Evolutionary conservation across 495 filamentous ascomycete genomes (phyloP).

Genomic region (Hypoxylon rickii): DNA sequence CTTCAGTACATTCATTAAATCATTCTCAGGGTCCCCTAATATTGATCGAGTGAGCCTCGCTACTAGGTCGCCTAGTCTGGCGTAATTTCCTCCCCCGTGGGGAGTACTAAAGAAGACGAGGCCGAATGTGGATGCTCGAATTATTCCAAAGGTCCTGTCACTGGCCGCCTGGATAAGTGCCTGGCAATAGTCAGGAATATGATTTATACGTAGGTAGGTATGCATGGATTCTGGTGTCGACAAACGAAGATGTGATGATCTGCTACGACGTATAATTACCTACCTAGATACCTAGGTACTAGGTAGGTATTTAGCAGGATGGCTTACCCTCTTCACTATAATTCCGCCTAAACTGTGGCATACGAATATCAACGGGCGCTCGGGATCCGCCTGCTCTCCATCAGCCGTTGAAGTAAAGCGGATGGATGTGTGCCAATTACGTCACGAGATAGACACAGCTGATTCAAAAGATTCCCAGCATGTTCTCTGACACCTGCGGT

Average conservation of each 20-base stretch:
- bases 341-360: slow-evolving; percentile 36
- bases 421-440: background rate
- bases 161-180: slow-evolving; percentile 29
- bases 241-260: too few relatives aligned
- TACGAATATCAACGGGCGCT: slow-evolving; percentile 33
- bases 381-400: background rate
- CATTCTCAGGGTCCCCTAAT: slow-evolving; percentile 32
- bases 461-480: slow-evolving; percentile 38
- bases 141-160: slow-evolving; percentile 22
- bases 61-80: slow-evolving; percentile 28
- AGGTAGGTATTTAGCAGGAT: background rate
- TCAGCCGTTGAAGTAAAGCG: background rate
- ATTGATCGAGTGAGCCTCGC: slow-evolving; percentile 32
- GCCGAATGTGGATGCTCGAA: slow-evolving; percentile 35
- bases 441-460: slow-evolving; percentile 8
- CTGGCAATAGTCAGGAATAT: slow-evolving; percentile 12
- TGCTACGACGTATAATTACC: too few relatives aligned
- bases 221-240: too few relatives aligned
- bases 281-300: too few relatives aligned
- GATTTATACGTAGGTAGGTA: too few relatives aligned
- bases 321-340: slow-evolving; percentile 29
- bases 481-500: slow-evolving; percentile 40
- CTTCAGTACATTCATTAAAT: slow-evolving; percentile 32
- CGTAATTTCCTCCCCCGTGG: slow-evolving; percentile 28
- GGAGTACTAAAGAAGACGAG: slow-evolving; percentile 34